phyloP scores from a whole-genome alignment of 164 flowering plant genomes.

The Kingdonia uniflora region DNA sequence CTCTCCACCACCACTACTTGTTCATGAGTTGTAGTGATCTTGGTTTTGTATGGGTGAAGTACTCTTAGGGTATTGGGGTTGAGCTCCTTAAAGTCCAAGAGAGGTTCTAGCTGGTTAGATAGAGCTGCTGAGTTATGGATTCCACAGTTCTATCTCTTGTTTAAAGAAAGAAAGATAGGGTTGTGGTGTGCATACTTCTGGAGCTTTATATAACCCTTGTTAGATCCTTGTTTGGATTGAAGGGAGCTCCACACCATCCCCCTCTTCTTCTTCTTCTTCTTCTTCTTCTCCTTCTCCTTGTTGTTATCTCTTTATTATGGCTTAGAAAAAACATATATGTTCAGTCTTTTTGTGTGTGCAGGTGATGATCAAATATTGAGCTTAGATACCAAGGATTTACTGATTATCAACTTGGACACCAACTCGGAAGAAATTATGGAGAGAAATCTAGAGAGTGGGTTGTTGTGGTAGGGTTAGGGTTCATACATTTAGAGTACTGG shows the following conservation, averaged over 20 bases:
- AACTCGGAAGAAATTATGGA: too few relatives aligned
- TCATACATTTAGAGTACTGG: too few relatives aligned
- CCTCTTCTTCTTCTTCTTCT: background rate
- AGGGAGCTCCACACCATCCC: slow-evolving; percentile 28
- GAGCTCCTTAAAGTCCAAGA: slow-evolving; percentile 14
- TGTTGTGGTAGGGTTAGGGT: too few relatives aligned
- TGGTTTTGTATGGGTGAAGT: background rate
- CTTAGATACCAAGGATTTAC: too few relatives aligned
- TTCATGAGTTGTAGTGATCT: background rate
- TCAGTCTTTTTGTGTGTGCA: too few relatives aligned
- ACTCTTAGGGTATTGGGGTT: slow-evolving; percentile 4
- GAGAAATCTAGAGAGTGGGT: too few relatives aligned
- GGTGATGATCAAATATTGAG: too few relatives aligned
- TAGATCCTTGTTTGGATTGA: slow-evolving; percentile 31
- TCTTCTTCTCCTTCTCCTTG: too few relatives aligned
- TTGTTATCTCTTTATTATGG: too few relatives aligned
- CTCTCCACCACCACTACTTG: background rate
- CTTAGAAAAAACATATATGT: too few relatives aligned
- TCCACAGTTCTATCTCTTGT: slow-evolving; percentile 17
- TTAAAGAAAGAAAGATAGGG: slow-evolving; percentile 13
- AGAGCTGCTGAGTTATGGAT: slow-evolving; percentile 26
- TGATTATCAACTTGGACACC: too few relatives aligned
- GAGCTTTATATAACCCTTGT: slow-evolving; percentile 20
- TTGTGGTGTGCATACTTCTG: slow-evolving; percentile 28
- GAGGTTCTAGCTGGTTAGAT: slow-evolving; percentile 10